phyloP scores from a whole-genome alignment of 176 grass and related monocot species.

The Rhynchospora pubera region DNA sequence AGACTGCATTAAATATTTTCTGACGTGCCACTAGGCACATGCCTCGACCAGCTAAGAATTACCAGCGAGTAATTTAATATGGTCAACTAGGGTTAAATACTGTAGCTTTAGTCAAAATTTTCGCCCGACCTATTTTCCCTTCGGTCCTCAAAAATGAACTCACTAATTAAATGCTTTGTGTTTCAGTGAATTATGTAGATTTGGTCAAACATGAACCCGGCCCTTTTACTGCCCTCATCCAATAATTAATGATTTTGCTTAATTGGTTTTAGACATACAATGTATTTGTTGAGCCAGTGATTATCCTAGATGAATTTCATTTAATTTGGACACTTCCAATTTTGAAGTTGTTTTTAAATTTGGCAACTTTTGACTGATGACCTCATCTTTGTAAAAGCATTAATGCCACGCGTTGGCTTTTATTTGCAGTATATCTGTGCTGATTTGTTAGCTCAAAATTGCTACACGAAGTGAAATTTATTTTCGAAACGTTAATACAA shows the following conservation, averaged over 20 bases:
- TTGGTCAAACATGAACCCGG: neutral
- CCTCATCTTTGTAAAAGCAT: neutral
- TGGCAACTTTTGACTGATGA: neutral
- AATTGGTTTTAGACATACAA: neutral
- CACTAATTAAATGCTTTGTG: neutral
- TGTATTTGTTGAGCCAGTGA: neutral
- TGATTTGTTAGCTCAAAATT: neutral
- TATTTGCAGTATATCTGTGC: neutral
- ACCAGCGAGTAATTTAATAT: neutral
- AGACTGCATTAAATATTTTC: neutral
- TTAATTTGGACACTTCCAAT: neutral
- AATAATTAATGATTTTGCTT: slow-evolving; percentile 1
- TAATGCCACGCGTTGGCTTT: neutral
- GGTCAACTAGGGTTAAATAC: neutral
- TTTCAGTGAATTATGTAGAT: neutral
- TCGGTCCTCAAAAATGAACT: neutral
- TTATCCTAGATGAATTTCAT: slow-evolving; percentile 2
- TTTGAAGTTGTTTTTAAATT: neutral
- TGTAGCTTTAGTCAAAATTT: neutral
- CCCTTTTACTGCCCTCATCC: neutral
- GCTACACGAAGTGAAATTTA: neutral
- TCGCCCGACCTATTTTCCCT: neutral
- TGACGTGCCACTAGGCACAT: neutral
- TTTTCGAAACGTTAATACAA: neutral
- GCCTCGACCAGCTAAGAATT: neutral